phyloP scores from a whole-genome alignment of 2,329 filamentous ascomycete genomes.

The Pseudogymnoascus sp. region DNA sequence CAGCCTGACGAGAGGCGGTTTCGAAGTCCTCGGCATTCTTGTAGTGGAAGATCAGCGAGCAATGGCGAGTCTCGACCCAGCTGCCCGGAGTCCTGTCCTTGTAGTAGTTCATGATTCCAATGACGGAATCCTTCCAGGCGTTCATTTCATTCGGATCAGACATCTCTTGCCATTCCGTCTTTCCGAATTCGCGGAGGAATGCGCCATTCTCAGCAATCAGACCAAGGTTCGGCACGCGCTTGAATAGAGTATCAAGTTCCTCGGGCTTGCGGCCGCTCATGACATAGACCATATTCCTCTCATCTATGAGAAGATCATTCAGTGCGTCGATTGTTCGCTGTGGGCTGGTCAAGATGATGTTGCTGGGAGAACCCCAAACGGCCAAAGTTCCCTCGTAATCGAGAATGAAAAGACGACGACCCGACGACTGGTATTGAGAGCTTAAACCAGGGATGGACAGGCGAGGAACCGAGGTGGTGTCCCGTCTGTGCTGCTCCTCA shows the following conservation, averaged over 20 bases:
- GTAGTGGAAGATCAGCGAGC: constrained; percentile 87
- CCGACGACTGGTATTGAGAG: constrained; percentile 58
- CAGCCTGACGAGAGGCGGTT: constrained; percentile 70
- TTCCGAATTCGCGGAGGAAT: constrained; percentile 69
- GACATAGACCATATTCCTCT: constrained; percentile 80
- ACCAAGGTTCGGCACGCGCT: constrained; percentile 73
- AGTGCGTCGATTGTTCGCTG: constrained; percentile 75
- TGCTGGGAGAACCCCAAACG: constrained; percentile 75
- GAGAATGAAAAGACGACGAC: constrained; percentile 74
- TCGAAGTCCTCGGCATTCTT: constrained; percentile 72
- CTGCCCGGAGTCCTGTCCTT: constrained; percentile 82
- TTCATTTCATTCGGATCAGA: constrained; percentile 64
- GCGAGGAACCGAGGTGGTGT: constrained; percentile 80
- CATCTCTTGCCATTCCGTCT: constrained; percentile 69
- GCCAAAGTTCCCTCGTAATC: constrained; percentile 93
- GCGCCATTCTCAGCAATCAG: constrained; percentile 93
- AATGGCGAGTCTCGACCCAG: constrained; percentile 84
- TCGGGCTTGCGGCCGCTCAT: constrained; percentile 87
- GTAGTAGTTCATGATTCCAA: constrained; percentile 80
- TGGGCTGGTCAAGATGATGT: constrained; percentile 79
- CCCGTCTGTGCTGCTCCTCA: constrained; percentile 76
- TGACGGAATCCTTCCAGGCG: constrained; percentile 79
- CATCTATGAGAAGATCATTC: constrained; percentile 73
- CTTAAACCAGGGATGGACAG: constrained; percentile 63
- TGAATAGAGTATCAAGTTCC: constrained; percentile 82